Percentiles rank a stretch among this genome's conserved stretches.
These are phyloP conservation scores for Lactifluus pinguis DNA, from an alignment of 768 basidiomycete genomes.

Conservation along the genomic window DNA sequence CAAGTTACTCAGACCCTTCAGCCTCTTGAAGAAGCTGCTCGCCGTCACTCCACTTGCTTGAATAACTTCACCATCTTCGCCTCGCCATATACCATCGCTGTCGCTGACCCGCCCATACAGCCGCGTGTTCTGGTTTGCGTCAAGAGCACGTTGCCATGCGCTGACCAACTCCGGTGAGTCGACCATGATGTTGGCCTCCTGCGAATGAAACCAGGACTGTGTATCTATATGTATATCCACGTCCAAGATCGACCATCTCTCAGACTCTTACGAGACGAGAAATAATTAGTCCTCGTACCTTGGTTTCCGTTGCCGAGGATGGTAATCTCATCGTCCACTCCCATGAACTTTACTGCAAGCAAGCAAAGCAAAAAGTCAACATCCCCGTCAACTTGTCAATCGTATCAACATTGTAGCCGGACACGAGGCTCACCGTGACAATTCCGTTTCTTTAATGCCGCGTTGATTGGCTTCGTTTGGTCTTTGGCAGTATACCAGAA, in stretches of 20 bases:
- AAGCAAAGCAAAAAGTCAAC: not conserved
- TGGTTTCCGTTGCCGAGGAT: constrained; percentile 68
- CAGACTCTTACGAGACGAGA: too few species aligned
- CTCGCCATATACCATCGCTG: constrained; percentile 11
- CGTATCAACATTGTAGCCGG: not conserved
- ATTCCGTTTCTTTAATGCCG: constrained; percentile 57
- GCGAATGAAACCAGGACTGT: constrained; percentile 65
- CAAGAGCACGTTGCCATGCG: constrained; percentile 38
- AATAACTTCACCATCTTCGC: constrained; percentile 7
- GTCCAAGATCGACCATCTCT: not conserved
- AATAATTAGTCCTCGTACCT: constrained; percentile 26
- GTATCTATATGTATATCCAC: constrained; percentile 31
- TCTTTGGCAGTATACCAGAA: constrained; percentile 60
- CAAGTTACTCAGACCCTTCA: constrained; percentile 4
- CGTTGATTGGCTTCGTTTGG: constrained; percentile 54
- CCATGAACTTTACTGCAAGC: constrained; percentile 49
- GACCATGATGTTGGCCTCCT: constrained; percentile 55
- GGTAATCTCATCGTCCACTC: constrained; percentile 53
- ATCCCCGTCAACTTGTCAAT: not conserved
- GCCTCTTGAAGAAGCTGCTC: not conserved
- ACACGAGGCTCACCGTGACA: constrained; percentile 43
- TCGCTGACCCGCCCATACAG: constrained; percentile 19
- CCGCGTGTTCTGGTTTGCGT: constrained; percentile 40
- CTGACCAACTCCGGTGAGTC: constrained; percentile 37
- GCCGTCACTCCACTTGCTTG: constrained; percentile 16